phyloP scores from a whole-genome alignment of 345 rosid genomes.

The Rhizophora apiculata region DNA sequence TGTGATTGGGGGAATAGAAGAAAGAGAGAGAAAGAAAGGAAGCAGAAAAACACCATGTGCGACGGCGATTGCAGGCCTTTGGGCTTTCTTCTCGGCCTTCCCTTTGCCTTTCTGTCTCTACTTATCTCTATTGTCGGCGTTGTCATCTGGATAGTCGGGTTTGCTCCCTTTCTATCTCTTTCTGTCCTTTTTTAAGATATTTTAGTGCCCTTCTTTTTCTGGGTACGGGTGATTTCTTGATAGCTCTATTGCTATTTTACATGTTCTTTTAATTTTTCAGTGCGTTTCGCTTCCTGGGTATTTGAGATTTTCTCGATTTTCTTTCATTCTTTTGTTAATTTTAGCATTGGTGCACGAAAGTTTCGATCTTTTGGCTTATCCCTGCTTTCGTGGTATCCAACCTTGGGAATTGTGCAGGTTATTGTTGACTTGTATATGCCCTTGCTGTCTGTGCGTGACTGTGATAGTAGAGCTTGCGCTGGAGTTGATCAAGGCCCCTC shows the following conservation, averaged over 20 bases:
- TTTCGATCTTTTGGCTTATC: not conserved
- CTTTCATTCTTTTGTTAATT: not conserved
- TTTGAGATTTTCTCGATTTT: constrained; percentile 3
- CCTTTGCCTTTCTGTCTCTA: constrained; percentile 27
- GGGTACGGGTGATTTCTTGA: not conserved
- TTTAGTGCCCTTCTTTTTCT: not conserved
- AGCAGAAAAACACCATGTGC: constrained; percentile 16
- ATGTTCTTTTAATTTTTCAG: not conserved
- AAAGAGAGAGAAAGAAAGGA: not conserved
- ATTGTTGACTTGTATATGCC: constrained; percentile 27
- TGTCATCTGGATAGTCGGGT: constrained; percentile 34
- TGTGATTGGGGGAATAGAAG: not conserved
- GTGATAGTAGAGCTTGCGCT: constrained; percentile 28
- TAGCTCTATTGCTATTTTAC: not conserved
- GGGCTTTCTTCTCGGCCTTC: constrained; percentile 35
- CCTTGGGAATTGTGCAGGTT: constrained; percentile 23
- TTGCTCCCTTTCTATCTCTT: not conserved
- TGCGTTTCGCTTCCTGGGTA: constrained; percentile 5
- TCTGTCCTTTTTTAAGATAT: not conserved
- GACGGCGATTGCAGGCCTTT: constrained; percentile 31
- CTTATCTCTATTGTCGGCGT: constrained; percentile 30
- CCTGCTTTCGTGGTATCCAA: not conserved
- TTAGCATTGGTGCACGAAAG: not conserved
- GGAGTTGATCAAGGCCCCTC: constrained; percentile 33
- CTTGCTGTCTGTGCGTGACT: constrained; percentile 32